A percentile compares a stretch with the other conserved stretches of the same genome.
Evolutionary conservation across 2,329 filamentous ascomycete genomes (phyloP).

Genomic region (Epichloe uncinata): DNA sequence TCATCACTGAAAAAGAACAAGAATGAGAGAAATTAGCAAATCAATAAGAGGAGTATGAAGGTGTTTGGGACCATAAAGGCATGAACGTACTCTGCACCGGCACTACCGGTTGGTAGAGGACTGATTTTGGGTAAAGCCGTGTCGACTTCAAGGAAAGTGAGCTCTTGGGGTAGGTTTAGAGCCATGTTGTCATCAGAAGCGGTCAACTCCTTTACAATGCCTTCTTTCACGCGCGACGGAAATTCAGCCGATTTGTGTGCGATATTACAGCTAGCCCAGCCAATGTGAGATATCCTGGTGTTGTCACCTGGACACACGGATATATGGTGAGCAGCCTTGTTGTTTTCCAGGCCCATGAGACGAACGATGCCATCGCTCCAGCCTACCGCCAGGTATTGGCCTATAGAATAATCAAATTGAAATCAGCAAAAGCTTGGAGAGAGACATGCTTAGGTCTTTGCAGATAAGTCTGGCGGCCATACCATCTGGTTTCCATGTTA

Average conservation of each 20-base stretch:
- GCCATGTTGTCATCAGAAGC: constrained; percentile 8
- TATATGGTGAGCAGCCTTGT: constrained; percentile 67
- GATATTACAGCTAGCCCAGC: constrained; percentile 35
- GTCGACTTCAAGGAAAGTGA: constrained; percentile 65
- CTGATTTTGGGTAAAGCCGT: constrained; percentile 64
- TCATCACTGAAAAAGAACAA: constrained; percentile 26
- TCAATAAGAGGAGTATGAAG: background rate
- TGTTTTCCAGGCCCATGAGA: constrained; percentile 65
- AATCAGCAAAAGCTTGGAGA: background rate
- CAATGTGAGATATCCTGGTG: constrained; percentile 36
- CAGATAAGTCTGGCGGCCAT: constrained; percentile 11
- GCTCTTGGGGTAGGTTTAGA: constrained; percentile 53
- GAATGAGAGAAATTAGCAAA: constrained; percentile 5
- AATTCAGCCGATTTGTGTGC: constrained; percentile 15
- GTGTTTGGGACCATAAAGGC: background rate
- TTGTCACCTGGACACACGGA: constrained; percentile 31
- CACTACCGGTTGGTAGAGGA: constrained; percentile 47
- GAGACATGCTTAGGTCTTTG: no score
- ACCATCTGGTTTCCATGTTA: constrained; percentile 60
- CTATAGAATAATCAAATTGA: constrained; percentile 21
- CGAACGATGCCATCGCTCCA: constrained; percentile 73
- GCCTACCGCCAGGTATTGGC: constrained; percentile 66
- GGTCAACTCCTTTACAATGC: constrained; percentile 5
- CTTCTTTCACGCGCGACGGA: constrained; percentile 6
- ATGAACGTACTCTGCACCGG: constrained; percentile 44